A percentile compares a stretch with the other conserved stretches of the same genome.
phyloP scores from a whole-genome alignment of 805 yeast genomes.

The Metschnikowia kunwiensis region DNA sequence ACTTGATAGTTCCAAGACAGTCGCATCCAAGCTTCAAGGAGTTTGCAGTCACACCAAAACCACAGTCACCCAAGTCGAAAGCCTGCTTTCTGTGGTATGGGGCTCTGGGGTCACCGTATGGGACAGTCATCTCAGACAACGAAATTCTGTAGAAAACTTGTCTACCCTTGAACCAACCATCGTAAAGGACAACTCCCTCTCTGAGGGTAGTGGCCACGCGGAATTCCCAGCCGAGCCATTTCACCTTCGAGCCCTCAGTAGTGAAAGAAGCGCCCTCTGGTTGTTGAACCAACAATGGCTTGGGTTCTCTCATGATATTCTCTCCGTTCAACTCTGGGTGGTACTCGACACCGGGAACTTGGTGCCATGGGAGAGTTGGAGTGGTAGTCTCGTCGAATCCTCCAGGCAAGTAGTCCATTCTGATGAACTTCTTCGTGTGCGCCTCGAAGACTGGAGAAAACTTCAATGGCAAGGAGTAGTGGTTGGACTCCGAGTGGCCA shows the following conservation, averaged over 20 bases:
- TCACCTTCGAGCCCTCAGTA: slow-evolving; percentile 55
- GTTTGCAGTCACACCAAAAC: slow-evolving; percentile 74
- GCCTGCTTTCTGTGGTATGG: slow-evolving; percentile 87
- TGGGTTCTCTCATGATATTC: slow-evolving; percentile 49
- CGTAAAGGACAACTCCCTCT: slow-evolving; percentile 77
- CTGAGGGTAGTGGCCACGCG: slow-evolving; percentile 66
- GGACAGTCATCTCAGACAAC: slow-evolving; percentile 82
- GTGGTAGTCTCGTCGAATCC: slow-evolving; percentile 61
- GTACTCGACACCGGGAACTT: slow-evolving; percentile 63
- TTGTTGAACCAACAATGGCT: slow-evolving; percentile 66
- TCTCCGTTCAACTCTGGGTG: slow-evolving; percentile 68
- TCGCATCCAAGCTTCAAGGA: slow-evolving; percentile 72
- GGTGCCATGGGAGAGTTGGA: slow-evolving; percentile 60
- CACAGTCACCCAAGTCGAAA: slow-evolving; percentile 82
- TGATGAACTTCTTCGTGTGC: slow-evolving; percentile 54
- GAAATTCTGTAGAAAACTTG: slow-evolving; percentile 70
- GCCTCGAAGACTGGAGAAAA: slow-evolving; percentile 73
- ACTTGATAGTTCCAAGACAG: slow-evolving; percentile 76
- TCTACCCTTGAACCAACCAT: slow-evolving; percentile 72
- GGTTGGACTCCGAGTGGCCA: slow-evolving; percentile 68
- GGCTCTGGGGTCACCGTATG: slow-evolving; percentile 80
- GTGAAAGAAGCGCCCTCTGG: slow-evolving; percentile 79
- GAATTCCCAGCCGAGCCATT: slow-evolving; percentile 86
- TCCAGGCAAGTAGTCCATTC: slow-evolving; percentile 72
- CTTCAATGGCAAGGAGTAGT: slow-evolving; percentile 69